A percentile compares a stretch with the other conserved stretches of the same genome.
These are phyloP conservation scores for Gracilaria caudata DNA, from an alignment of 23 red algal genomes.

Conservation along the genomic window DNA sequence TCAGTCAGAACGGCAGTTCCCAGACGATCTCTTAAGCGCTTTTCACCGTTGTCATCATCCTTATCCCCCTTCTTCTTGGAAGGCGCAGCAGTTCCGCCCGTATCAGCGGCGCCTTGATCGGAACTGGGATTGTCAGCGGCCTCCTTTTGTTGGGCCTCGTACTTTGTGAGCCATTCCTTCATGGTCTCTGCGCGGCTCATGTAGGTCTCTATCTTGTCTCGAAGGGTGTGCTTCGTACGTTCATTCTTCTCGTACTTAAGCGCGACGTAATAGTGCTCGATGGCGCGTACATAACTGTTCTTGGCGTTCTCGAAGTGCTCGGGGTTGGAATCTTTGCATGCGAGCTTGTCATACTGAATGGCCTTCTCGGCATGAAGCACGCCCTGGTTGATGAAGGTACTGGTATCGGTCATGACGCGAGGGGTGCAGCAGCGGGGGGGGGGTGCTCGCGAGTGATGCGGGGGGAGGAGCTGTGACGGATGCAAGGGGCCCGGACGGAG, in stretches of 20 bases:
- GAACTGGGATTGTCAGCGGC: slow-evolving; percentile 29
- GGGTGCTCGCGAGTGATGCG: not conserved
- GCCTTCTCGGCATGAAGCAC: slow-evolving; percentile 50
- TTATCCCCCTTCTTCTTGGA: slow-evolving; percentile 52
- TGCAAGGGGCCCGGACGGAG: not conserved
- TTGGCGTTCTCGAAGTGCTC: slow-evolving; percentile 59
- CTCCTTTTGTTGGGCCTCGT: slow-evolving; percentile 38
- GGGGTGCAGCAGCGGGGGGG: not conserved
- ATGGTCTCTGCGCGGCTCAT: slow-evolving; percentile 86
- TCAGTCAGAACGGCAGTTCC: slow-evolving; percentile 82
- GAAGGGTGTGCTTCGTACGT: slow-evolving; percentile 65
- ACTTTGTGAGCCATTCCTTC: slow-evolving; percentile 82
- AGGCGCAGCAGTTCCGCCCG: slow-evolving; percentile 3
- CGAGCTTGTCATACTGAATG: slow-evolving; percentile 58
- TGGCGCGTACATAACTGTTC: slow-evolving; percentile 58
- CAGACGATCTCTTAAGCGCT: slow-evolving; percentile 71
- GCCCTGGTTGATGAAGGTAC: slow-evolving; percentile 69
- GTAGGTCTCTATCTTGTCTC: slow-evolving; percentile 69
- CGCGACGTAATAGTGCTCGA: slow-evolving; percentile 72
- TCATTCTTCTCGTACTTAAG: slow-evolving; percentile 88
- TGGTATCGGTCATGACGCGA: slow-evolving; percentile 40
- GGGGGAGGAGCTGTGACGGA: not conserved
- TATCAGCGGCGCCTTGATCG: slow-evolving; percentile 27
- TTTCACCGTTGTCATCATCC: slow-evolving; percentile 51
- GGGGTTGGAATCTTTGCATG: slow-evolving; percentile 30